Conservation (phyloP, 1,284 basidiomycete genomes). For the Flammula alnicola region DNA sequence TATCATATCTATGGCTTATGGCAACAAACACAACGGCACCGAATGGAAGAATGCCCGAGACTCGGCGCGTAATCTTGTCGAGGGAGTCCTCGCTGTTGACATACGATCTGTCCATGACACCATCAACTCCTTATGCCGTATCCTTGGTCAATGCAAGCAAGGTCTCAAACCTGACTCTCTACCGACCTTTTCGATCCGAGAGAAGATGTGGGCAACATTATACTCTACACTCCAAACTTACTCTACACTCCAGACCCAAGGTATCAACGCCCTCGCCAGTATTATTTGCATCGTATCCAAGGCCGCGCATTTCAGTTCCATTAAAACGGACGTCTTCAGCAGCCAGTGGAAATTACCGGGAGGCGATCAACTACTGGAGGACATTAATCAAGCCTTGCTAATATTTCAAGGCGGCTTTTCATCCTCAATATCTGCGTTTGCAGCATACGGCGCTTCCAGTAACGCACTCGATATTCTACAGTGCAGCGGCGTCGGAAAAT, state of each 20-base stretch:
- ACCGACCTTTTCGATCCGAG: slow-evolving; percentile 47
- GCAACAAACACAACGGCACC: slow-evolving; percentile 43
- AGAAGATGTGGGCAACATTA: slow-evolving; percentile 70
- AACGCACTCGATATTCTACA: slow-evolving; percentile 57
- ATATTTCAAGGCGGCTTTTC: slow-evolving; percentile 66
- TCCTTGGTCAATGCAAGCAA: slow-evolving; percentile 37
- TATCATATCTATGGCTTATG: slow-evolving; percentile 68
- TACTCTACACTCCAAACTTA: slow-evolving; percentile 57
- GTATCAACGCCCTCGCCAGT: slow-evolving; percentile 58
- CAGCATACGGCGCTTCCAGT: slow-evolving; percentile 58
- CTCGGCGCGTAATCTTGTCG: slow-evolving; percentile 52
- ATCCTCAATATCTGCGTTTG: slow-evolving; percentile 61
- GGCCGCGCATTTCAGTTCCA: slow-evolving; percentile 68
- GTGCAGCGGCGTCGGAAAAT: slow-evolving; percentile 54
- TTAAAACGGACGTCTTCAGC: slow-evolving; percentile 57
- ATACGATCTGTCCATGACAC: slow-evolving; percentile 43
- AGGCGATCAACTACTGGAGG: slow-evolving; percentile 41
- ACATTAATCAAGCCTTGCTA: slow-evolving; percentile 63
- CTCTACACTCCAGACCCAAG: slow-evolving; percentile 51
- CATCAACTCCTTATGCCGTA: slow-evolving; percentile 44
- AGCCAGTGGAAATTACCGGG: slow-evolving; percentile 38
- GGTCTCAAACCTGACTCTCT: slow-evolving; percentile 13
- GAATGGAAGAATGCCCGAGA: slow-evolving; percentile 55
- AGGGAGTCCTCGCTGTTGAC: slow-evolving; percentile 48
- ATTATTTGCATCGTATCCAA: slow-evolving; percentile 62